Conservation (phyloP, 2,329 filamentous ascomycete genomes). For the Fonsecaea pugnacius region DNA sequence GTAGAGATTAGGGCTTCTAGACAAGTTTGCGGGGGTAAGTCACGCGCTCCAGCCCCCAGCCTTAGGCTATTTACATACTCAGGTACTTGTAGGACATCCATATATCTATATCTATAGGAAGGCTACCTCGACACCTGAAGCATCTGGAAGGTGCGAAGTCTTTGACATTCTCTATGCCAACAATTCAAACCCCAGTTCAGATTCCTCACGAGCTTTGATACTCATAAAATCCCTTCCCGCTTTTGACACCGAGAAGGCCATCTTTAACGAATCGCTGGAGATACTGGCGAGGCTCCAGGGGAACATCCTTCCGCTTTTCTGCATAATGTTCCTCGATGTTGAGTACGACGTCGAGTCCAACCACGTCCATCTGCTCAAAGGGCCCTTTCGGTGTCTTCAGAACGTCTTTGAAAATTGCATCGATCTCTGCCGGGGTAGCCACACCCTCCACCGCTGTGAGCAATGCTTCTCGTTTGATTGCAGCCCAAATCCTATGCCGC, state of each 20-base stretch:
- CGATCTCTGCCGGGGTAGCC: constrained; percentile 44
- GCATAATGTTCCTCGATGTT: constrained; percentile 50
- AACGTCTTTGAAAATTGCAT: constrained; percentile 46
- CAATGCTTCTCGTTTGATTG: constrained; percentile 50
- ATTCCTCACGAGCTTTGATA: constrained; percentile 33
- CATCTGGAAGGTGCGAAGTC: not conserved
- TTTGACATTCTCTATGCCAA: not conserved
- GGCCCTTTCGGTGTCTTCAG: constrained; percentile 45
- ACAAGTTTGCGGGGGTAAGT: not conserved
- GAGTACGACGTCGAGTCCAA: constrained; percentile 48
- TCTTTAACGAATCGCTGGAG: constrained; percentile 42
- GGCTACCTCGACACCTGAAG: too few relatives aligned
- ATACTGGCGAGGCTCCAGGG: constrained; percentile 41
- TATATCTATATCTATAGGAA: not conserved
- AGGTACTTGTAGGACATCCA: not conserved
- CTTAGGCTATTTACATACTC: not conserved
- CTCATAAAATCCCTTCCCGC: constrained; percentile 43
- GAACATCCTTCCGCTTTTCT: constrained; percentile 40
- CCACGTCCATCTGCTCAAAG: constrained; percentile 49
- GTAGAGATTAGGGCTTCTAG: not conserved
- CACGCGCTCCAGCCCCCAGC: not conserved
- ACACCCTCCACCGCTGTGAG: constrained; percentile 44
- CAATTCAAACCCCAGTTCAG: not conserved
- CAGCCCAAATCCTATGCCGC: constrained; percentile 45
- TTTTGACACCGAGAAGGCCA: constrained; percentile 44